Evolutionary conservation across 495 filamentous ascomycete species (phyloP).

Genomic region (Penicillium antarcticum): DNA sequence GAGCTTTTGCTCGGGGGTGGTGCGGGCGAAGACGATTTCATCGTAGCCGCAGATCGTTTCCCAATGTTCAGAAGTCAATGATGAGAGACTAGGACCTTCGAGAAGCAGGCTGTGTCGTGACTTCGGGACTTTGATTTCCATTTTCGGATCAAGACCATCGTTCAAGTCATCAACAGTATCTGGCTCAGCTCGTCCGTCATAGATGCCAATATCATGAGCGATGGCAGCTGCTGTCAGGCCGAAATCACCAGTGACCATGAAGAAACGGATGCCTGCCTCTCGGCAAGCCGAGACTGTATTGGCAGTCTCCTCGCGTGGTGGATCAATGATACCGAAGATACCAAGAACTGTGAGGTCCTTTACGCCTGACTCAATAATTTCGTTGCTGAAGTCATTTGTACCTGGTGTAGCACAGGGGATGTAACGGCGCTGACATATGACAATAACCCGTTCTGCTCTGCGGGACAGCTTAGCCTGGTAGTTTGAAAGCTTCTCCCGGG

Average conservation of each 20-base stretch:
- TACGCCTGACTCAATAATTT: conserved; percentile 34
- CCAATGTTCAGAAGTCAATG: conserved; percentile 56
- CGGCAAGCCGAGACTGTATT: conserved; percentile 48
- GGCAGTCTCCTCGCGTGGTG: conserved; percentile 62
- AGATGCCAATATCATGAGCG: conserved; percentile 63
- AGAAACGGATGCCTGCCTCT: conserved; percentile 57
- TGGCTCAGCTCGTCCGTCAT: conserved; percentile 39
- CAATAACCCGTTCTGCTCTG: conserved; percentile 50
- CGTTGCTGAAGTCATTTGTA: conserved; percentile 42
- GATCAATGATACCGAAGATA: conserved; percentile 56
- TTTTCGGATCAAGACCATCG: conserved; percentile 1
- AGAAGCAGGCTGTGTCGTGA: conserved; percentile 34
- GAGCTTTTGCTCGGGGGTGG: conserved; percentile 74
- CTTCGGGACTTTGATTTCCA: neutral
- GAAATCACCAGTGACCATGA: conserved; percentile 69
- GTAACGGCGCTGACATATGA: conserved; percentile 40
- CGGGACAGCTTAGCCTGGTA: conserved; percentile 42
- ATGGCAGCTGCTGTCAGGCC: conserved; percentile 68
- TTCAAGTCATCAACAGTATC: conserved; percentile 32
- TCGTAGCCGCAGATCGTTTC: conserved; percentile 53
- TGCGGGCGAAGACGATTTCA: conserved; percentile 69
- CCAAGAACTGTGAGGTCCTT: conserved; percentile 46
- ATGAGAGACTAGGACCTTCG: conserved; percentile 55
- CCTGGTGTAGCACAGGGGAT: conserved; percentile 17
- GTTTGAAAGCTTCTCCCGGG: conserved; percentile 28